A percentile compares a stretch with the other conserved stretches of the same genome.
Conservation (phyloP, 192 early-diverging fungal species). For the Gonapodya prolifera region DNA sequence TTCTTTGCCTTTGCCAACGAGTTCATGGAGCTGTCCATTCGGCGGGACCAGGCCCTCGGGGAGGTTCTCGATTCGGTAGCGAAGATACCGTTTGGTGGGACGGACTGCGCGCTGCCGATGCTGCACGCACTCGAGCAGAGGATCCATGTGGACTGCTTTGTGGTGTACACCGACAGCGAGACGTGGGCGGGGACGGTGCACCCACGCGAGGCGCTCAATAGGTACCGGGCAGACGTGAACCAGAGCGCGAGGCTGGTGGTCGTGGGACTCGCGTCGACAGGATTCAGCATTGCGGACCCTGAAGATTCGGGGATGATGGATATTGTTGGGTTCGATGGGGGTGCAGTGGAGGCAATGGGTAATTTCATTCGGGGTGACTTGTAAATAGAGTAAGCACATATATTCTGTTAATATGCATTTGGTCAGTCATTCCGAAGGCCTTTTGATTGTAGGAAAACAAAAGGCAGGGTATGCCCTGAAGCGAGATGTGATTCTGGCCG, state of each 20-base stretch:
- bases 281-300: slow-evolving; percentile 15
- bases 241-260: slow-evolving; percentile 12
- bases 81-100: slow-evolving; percentile 9
- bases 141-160: slow-evolving; percentile 15
- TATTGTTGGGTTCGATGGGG: slow-evolving; percentile 13
- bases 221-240: slow-evolving; percentile 11
- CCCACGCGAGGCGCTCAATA: slow-evolving; percentile 10
- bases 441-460: no score
- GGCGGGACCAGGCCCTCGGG: background rate
- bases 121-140: slow-evolving; percentile 12
- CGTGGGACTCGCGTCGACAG: slow-evolving; percentile 11
- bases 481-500: no score
- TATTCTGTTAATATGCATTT: no score
- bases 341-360: slow-evolving; percentile 10
- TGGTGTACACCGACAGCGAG: slow-evolving; percentile 18
- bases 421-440: no score
- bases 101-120: slow-evolving; percentile 19
- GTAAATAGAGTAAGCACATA: background rate
- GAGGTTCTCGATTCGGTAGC: background rate
- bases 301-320: slow-evolving; percentile 17
- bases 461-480: no score
- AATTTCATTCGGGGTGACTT: slow-evolving; percentile 10
- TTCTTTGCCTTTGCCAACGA: slow-evolving; percentile 11
- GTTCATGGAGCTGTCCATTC: slow-evolving; percentile 7
- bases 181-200: slow-evolving; percentile 15